These are phyloP conservation scores for Bassia scoparia DNA, from an alignment of 148 eudicot genomes.

Conservation along the genomic window DNA sequence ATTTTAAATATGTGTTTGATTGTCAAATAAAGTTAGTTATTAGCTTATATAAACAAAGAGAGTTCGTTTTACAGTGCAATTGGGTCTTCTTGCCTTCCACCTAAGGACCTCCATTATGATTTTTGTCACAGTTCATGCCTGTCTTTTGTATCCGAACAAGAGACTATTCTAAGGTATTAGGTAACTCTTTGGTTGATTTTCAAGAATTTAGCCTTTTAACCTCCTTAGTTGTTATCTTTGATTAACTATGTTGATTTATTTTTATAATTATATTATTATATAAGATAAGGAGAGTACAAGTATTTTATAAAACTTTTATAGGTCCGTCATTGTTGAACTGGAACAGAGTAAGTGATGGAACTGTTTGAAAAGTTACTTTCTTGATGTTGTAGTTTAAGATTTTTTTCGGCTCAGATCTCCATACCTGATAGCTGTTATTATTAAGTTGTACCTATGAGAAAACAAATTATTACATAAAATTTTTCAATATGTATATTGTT, in stretches of 20 bases:
- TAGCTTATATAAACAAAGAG: conserved; percentile 6
- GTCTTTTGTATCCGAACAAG: conserved; percentile 87
- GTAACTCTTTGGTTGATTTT: conserved; percentile 34
- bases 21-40: conserved; percentile 15
- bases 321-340: background rate
- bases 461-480: no score
- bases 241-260: conserved; percentile 6
- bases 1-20: background rate
- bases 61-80: conserved; percentile 57
- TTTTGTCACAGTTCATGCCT: conserved; percentile 89
- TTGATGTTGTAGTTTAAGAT: background rate
- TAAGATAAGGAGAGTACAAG: background rate
- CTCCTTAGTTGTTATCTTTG: conserved; percentile 14
- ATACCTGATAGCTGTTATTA: no score
- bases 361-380: background rate
- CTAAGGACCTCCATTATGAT: conserved; percentile 88
- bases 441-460: no score
- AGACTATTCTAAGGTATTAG: conserved; percentile 97
- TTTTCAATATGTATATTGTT: no score
- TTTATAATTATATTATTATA: no score
- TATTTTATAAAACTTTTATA: background rate
- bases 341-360: background rate
- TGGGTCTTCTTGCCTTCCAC: conserved; percentile 87
- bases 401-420: no score
- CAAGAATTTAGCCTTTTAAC: background rate